Evolutionary conservation across 2,329 filamentous ascomycete genomes (phyloP).

Genomic region (Neurospora sp.): DNA sequence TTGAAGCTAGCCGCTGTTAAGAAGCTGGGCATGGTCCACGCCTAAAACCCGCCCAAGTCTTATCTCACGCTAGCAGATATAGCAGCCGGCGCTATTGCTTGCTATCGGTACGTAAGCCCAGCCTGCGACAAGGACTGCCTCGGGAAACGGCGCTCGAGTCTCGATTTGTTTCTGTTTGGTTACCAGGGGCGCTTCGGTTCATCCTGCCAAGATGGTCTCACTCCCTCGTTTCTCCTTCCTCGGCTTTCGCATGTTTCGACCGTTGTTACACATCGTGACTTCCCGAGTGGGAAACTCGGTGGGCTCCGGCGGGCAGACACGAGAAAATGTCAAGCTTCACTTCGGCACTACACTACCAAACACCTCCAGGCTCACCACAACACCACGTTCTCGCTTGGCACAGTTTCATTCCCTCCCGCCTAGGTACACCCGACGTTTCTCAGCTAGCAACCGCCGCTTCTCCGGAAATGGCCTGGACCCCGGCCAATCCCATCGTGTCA

Average conservation of each 20-base stretch:
- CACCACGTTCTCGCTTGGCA: neutral
- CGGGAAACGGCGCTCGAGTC: neutral
- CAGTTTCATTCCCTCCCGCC: neutral
- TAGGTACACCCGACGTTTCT: neutral
- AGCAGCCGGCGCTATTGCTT: neutral
- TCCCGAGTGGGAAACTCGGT: neutral
- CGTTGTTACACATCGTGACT: neutral
- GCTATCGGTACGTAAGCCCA: neutral
- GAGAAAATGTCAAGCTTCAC: neutral
- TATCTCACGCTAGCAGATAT: neutral
- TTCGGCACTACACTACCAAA: neutral
- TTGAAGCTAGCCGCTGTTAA: neutral
- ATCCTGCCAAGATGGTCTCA: neutral
- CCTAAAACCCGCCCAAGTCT: neutral
- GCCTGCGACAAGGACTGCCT: neutral
- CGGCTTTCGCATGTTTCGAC: neutral
- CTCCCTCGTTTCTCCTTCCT: neutral
- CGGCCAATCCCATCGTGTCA: neutral
- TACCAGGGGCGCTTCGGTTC: neutral
- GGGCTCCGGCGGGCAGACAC: neutral
- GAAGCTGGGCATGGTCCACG: neutral
- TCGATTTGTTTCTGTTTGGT: neutral
- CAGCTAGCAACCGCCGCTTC: neutral
- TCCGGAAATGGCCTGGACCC: neutral
- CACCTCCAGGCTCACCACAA: neutral